These are phyloP conservation scores for Cryptococcus sp. DNA, from an alignment of 1,284 basidiomycete species.

Conservation along the genomic window DNA sequence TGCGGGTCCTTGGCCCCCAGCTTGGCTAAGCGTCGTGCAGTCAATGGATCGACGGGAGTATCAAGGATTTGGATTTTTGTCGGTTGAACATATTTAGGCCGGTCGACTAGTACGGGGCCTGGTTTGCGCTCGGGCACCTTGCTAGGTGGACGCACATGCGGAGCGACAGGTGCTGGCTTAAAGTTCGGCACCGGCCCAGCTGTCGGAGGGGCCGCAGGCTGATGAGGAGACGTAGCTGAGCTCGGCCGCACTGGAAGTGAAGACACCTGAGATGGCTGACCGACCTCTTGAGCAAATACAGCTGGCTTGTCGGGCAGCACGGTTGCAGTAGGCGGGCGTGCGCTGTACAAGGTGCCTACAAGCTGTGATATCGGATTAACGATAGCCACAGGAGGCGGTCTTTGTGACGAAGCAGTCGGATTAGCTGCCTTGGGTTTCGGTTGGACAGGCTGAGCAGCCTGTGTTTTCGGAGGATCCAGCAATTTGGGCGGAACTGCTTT, in stretches of 20 bases:
- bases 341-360: too few relatives aligned
- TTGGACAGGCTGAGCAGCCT: too few relatives aligned
- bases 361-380: too few relatives aligned
- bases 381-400: too few relatives aligned
- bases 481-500: too few relatives aligned
- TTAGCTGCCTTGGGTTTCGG: too few relatives aligned
- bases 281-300: neutral
- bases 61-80: constrained; percentile 20
- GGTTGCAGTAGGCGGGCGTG: too few relatives aligned
- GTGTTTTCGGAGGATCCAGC: too few relatives aligned
- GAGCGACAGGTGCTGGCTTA: constrained; percentile 6
- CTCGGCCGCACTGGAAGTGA: neutral
- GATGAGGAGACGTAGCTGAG: neutral
- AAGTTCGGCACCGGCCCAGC: constrained; percentile 7
- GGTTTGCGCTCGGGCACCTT: neutral
- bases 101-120: neutral
- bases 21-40: neutral
- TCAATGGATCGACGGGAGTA: constrained; percentile 13
- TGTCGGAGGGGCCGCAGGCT: neutral
- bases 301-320: too few relatives aligned
- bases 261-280: neutral
- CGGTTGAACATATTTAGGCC: constrained; percentile 30
- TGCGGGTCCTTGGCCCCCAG: neutral
- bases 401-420: too few relatives aligned
- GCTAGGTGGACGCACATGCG: neutral